Evolutionary conservation across 2,329 filamentous ascomycete species (phyloP).

Genomic region (Coleophoma cylindrospora): DNA sequence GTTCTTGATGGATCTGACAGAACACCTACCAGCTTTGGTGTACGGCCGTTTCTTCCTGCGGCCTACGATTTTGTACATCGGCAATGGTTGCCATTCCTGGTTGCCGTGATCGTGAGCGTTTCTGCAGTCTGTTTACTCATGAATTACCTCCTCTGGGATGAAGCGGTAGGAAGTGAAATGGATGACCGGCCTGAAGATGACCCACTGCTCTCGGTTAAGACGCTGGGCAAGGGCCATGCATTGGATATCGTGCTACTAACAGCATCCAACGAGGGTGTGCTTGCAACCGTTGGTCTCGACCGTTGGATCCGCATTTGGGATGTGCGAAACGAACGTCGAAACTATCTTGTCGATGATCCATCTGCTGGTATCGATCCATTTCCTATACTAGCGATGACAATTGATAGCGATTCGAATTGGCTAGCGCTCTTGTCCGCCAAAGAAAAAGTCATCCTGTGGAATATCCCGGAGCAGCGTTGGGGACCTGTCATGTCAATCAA

Average conservation of each 20-base stretch:
- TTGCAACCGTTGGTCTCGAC: conserved; percentile 69
- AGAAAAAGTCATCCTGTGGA: conserved; percentile 58
- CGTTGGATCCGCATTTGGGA: conserved; percentile 64
- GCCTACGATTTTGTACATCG: conserved; percentile 65
- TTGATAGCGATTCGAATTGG: conserved; percentile 60
- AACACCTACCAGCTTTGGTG: conserved; percentile 39
- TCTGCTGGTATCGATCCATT: conserved; percentile 39
- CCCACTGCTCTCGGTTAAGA: conserved; percentile 53
- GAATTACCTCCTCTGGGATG: conserved; percentile 67
- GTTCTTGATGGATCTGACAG: conserved; percentile 66
- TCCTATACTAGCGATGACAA: conserved; percentile 56
- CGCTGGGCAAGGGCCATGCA: conserved; percentile 56
- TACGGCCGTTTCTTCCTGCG: conserved; percentile 46
- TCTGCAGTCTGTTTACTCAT: conserved; percentile 65
- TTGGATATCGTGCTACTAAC: conserved; percentile 65
- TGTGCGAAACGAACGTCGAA: conserved; percentile 33
- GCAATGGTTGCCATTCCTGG: conserved; percentile 52
- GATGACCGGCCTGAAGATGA: conserved; percentile 37
- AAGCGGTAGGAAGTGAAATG: conserved; percentile 38
- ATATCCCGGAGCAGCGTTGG: conserved; percentile 51
- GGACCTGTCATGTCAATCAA: conserved; percentile 49
- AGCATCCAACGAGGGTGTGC: conserved; percentile 56
- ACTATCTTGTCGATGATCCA: conserved; percentile 32
- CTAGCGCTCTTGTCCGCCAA: conserved; percentile 60
- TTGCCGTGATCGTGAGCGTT: conserved; percentile 57